Percentiles rank a stretch among this genome's conserved stretches.
Evolutionary conservation across 306 rosid species (phyloP).

Genomic region (Quercus aquifolioides): DNA sequence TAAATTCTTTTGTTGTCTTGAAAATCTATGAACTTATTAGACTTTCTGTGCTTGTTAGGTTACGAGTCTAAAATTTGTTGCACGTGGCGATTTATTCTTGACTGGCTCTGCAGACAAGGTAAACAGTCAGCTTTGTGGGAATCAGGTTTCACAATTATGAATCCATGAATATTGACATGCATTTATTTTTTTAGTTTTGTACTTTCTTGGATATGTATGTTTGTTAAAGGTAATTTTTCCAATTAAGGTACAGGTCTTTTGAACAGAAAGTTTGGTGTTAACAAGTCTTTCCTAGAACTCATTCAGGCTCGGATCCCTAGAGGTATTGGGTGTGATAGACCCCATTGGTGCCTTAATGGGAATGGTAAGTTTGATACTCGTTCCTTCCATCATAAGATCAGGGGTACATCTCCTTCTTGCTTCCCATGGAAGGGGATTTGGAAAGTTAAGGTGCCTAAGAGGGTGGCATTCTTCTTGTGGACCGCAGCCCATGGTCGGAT

Average conservation of each 20-base stretch:
- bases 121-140: slow-evolving; percentile 8
- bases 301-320: too few species aligned
- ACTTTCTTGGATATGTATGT: neutral
- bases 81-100: slow-evolving; percentile 62
- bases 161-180: neutral
- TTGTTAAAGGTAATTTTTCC: neutral
- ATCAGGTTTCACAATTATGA: neutral
- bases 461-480: too few species aligned
- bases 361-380: too few species aligned
- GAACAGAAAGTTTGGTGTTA: neutral
- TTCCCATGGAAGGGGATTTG: too few species aligned
- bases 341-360: too few species aligned
- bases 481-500: too few species aligned
- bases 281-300: neutral
- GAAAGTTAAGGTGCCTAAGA: too few species aligned
- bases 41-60: slow-evolving; percentile 47
- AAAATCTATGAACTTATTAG: slow-evolving; percentile 23
- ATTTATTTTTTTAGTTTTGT: neutral
- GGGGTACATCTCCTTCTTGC: too few species aligned
- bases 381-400: too few species aligned
- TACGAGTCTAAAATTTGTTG: slow-evolving; percentile 83
- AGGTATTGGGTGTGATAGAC: too few species aligned
- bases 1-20: neutral
- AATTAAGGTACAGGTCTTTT: neutral
- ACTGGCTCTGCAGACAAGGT: slow-evolving; percentile 96